phyloP scores from a whole-genome alignment of 441 rosid genomes.

The Croton setiger region DNA sequence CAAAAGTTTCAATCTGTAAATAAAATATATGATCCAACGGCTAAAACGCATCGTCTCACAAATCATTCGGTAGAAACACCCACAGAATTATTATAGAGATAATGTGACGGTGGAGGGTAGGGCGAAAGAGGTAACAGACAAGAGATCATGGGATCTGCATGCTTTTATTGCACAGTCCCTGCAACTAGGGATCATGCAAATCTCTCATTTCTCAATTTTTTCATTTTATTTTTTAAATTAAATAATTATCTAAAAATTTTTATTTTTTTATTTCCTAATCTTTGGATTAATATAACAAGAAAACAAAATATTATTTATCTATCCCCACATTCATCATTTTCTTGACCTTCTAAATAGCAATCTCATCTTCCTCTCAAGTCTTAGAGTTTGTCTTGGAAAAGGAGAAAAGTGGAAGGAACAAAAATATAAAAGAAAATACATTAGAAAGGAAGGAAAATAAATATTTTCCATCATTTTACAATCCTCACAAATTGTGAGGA shows the following conservation, averaged over 20 bases:
- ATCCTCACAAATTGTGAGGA: no score
- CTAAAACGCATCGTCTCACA: neutral
- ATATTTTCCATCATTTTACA: no score
- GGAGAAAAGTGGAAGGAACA: no score
- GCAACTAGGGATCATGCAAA: constrained; percentile 30
- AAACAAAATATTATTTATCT: neutral
- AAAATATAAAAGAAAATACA: no score
- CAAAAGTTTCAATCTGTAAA: no score
- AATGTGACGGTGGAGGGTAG: constrained; percentile 8
- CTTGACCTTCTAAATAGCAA: no score
- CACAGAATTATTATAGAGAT: neutral
- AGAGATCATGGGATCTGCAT: constrained; percentile 38
- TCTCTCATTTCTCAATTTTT: neutral
- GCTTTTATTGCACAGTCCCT: constrained; percentile 31
- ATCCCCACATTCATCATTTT: no score
- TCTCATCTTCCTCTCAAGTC: no score
- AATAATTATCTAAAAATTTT: neutral
- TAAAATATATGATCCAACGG: constrained; percentile 16
- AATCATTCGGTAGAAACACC: constrained; percentile 5
- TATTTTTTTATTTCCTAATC: neutral
- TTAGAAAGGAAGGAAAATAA: no score
- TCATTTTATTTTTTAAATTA: neutral
- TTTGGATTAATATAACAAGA: neutral
- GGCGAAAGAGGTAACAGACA: constrained; percentile 15
- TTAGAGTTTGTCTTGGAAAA: no score